Percentiles rank a stretch among this genome's conserved stretches.
Evolutionary conservation across 441 rosid genomes (phyloP).

Genomic region (Sinapis alba): DNA sequence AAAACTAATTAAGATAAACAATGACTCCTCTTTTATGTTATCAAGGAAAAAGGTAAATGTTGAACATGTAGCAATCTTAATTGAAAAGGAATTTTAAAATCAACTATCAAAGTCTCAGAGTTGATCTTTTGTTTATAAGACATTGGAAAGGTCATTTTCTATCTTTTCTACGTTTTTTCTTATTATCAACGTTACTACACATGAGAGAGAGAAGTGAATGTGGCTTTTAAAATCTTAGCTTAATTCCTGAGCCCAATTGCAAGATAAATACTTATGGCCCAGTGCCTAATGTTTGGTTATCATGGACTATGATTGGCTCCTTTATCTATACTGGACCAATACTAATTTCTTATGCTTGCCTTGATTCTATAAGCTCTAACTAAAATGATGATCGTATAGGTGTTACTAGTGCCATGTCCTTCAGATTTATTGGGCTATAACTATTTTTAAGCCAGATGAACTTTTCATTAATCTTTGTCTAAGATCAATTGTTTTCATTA

Average conservation of each 20-base stretch:
- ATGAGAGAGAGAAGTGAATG: neutral
- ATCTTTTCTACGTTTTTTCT: neutral
- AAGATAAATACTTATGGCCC: too few relatives aligned
- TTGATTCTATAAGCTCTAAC: neutral
- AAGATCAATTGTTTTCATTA: neutral
- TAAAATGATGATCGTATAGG: neutral
- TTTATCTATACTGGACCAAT: neutral
- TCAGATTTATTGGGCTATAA: neutral
- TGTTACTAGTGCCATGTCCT: neutral
- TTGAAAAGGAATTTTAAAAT: neutral
- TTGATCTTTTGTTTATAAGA: neutral
- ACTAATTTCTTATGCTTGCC: neutral
- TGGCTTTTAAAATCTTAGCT: too few relatives aligned
- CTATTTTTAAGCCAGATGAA: neutral
- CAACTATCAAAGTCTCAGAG: neutral
- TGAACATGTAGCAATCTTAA: neutral
- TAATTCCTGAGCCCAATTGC: too few relatives aligned
- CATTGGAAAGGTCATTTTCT: neutral
- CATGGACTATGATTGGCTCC: neutral
- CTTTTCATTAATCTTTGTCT: neutral
- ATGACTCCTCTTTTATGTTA: conserved; percentile 1
- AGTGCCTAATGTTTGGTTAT: neutral
- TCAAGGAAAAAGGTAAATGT: neutral
- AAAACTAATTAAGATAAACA: conserved; percentile 2
- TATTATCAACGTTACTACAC: neutral